Percentiles rank a stretch among this genome's conserved stretches.
phyloP scores from a whole-genome alignment of 192 early-diverging fungal genomes.

The Linnemannia elongata region DNA sequence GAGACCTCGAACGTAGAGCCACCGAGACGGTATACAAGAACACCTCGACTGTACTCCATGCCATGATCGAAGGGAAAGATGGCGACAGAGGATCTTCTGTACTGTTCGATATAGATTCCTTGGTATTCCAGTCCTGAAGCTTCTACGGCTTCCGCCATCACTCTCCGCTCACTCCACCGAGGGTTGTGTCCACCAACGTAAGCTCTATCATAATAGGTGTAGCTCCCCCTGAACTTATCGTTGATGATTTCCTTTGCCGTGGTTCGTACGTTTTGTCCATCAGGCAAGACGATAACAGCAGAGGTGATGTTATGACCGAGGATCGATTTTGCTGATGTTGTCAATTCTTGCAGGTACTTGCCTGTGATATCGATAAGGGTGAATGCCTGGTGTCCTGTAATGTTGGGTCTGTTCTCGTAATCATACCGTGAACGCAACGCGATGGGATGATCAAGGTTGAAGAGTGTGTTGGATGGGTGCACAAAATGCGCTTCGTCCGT shows the following conservation, averaged over 20 bases:
- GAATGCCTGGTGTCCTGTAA: conserved; percentile 13
- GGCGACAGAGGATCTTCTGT: not conserved
- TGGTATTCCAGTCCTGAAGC: not conserved
- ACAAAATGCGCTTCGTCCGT: conserved; percentile 15
- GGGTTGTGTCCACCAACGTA: not conserved
- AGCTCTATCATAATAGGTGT: conserved; percentile 1
- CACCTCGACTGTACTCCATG: conserved; percentile 71
- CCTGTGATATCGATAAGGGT: conserved; percentile 17
- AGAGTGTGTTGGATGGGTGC: conserved; percentile 21
- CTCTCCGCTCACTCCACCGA: not conserved
- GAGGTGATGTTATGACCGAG: not conserved
- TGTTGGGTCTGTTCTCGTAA: conserved; percentile 14
- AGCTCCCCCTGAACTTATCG: not conserved
- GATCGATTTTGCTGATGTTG: conserved; percentile 9
- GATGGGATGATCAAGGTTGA: conserved; percentile 20
- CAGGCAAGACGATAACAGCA: not conserved
- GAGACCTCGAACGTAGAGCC: conserved; percentile 89
- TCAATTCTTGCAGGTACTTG: conserved; percentile 12
- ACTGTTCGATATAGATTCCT: not conserved
- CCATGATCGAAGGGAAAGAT: not conserved
- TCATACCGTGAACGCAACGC: conserved; percentile 3
- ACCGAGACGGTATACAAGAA: conserved; percentile 86
- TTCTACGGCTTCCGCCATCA: not conserved
- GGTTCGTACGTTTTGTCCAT: conserved; percentile 16
- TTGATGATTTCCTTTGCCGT: conserved; percentile 5